These are phyloP conservation scores for Friedmanniomyces simplex DNA, from an alignment of 495 filamentous ascomycete genomes.

Conservation along the genomic window DNA sequence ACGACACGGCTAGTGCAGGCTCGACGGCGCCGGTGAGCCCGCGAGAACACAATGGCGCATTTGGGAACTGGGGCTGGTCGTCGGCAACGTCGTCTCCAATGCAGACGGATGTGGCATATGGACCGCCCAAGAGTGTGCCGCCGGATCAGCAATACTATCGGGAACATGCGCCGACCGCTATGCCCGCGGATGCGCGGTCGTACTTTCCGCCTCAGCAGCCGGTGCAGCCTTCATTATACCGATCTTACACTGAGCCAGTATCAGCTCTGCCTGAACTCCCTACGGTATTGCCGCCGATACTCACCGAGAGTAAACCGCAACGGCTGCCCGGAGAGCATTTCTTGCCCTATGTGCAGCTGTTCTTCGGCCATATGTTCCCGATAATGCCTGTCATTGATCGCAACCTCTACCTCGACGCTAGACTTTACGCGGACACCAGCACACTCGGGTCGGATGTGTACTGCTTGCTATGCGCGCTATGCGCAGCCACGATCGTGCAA, in stretches of 20 bases:
- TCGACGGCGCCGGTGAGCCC: conserved; percentile 2
- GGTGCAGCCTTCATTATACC: background rate
- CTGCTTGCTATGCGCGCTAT: conserved; percentile 20
- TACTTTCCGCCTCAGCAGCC: background rate
- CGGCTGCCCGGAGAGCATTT: conserved; percentile 17
- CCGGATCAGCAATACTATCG: conserved; percentile 4
- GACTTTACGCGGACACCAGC: conserved; percentile 7
- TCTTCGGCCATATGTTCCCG: conserved; percentile 24
- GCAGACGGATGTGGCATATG: background rate
- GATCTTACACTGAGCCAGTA: background rate
- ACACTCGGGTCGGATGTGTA: conserved; percentile 14
- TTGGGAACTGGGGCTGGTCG: conserved; percentile 19
- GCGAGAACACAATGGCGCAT: conserved; percentile 7
- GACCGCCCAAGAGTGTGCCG: conserved; percentile 1
- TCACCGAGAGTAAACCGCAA: background rate
- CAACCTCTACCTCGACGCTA: conserved; percentile 19
- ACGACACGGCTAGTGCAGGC: conserved; percentile 6
- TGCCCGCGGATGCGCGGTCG: background rate
- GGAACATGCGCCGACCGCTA: background rate
- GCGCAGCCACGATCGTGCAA: conserved; percentile 21
- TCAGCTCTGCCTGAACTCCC: background rate
- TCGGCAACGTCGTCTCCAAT: background rate
- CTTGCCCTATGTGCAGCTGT: conserved; percentile 20
- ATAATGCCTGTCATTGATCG: conserved; percentile 26
- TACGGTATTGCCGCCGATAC: background rate